Conservation (phyloP, 331 rosid species). For the Quercus phellos region DNA sequence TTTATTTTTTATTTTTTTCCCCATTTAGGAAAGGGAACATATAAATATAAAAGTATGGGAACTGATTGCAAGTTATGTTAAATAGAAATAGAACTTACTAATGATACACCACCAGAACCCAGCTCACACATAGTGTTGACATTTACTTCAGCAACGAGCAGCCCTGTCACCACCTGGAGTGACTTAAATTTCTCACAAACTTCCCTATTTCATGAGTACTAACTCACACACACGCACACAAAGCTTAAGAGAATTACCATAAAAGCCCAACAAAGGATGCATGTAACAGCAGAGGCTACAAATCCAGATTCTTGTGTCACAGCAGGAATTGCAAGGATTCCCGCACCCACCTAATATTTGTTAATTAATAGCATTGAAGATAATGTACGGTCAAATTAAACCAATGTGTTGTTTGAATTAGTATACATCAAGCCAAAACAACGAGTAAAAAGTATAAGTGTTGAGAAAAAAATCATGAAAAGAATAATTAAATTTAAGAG, state of each 20-base stretch:
- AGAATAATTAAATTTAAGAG: too few relatives aligned
- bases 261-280: slow-evolving; percentile 61
- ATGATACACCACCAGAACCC: slow-evolving; percentile 73
- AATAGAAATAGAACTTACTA: slow-evolving; percentile 38
- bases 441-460: neutral
- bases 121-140: slow-evolving; percentile 77
- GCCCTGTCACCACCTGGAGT: slow-evolving; percentile 71
- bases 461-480: too few relatives aligned
- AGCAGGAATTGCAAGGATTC: slow-evolving; percentile 76
- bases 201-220: neutral
- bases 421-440: neutral
- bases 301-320: slow-evolving; percentile 80
- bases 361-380: slow-evolving; percentile 19
- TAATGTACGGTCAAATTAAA: neutral
- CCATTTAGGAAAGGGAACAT: neutral
- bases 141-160: slow-evolving; percentile 75
- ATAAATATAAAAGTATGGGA: neutral
- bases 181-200: neutral
- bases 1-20: neutral
- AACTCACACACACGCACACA: neutral
- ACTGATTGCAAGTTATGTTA: neutral
- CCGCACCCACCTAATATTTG: slow-evolving; percentile 64
- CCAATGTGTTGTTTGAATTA: neutral
- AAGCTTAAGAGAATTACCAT: slow-evolving; percentile 39
- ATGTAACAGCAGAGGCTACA: slow-evolving; percentile 60